Base-by-base conservation (phyloP, 257 asterid genomes). In the Buddleja alternifolia region DNA sequence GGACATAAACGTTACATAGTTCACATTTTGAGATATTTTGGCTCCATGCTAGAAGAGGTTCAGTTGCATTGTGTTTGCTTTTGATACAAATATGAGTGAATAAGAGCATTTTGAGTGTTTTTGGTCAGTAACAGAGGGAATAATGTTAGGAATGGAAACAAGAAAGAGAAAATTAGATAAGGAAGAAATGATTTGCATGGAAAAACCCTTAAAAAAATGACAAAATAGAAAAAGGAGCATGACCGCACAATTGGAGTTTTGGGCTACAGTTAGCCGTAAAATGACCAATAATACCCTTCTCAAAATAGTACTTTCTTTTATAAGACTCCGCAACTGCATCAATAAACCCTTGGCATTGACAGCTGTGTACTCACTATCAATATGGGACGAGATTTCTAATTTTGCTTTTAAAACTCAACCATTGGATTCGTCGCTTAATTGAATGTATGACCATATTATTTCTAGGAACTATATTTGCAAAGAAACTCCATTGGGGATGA, bases 401-500 rank as follows among this genome's bases (percentile, higher is more conserved):
- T 55, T 0, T 20, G 61, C 17, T 10, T 16, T 15, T n/a, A 11
- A 3, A n/a, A n/a, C n/a, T n/a, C n/a, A n/a, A n/a, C n/a, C n/a
- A n/a, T n/a, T n/a, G n/a, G n/a, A n/a, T 64, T 62, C 56, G 10
- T 62, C 20, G 62, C 41, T 67, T 66, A 47, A 32, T 56, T 59
- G 40, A 69, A 48, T 80, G 58, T 16, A 20, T 72, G 40, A 16
- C 34, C 57, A 47, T 65, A 59, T 39, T 73, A 48, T 83, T n/a
- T n/a, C 75, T 68, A 93, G 99, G 96, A 90, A 82, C 94, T 93
- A 60, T 79, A 78, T 83, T 73, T 93, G 82, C 92, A 92, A 77
- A 97, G 97, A 54, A 93, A 93, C 85, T 75, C 93, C 56, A 78
- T 93, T 57, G 99, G 99, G 1, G 96, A 93, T 88, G 99, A 88